Conservation (phyloP, 352 stramenopile species). For the Globisporangium abappressorium region DNA sequence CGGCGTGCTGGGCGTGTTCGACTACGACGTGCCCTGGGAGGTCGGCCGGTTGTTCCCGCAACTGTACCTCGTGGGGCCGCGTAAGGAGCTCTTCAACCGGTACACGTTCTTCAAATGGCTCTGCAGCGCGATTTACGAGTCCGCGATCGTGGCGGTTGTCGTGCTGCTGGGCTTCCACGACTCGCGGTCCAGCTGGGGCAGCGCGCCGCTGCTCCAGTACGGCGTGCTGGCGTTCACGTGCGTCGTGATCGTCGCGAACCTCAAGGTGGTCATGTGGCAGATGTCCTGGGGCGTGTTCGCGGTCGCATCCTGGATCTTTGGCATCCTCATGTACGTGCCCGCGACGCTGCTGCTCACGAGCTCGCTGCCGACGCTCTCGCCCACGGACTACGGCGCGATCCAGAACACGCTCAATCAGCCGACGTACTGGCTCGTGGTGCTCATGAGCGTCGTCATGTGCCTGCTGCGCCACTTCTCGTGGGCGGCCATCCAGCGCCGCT, state of each 20-base stretch:
- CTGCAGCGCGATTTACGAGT: constrained; percentile 68
- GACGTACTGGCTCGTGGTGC: constrained; percentile 72
- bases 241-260: constrained; percentile 92
- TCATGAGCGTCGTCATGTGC: constrained; percentile 45
- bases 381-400: constrained; percentile 67
- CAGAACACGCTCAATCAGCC: constrained; percentile 67
- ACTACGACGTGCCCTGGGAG: constrained; percentile 77
- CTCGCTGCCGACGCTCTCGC: constrained; percentile 58
- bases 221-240: constrained; percentile 91
- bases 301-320: constrained; percentile 48
- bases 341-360: constrained; percentile 58
- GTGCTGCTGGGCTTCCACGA: constrained; percentile 76
- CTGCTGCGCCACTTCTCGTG: constrained; percentile 70
- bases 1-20: constrained; percentile 68
- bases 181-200: constrained; percentile 70
- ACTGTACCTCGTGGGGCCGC: constrained; percentile 74
- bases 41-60: constrained; percentile 63
- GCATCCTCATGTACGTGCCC: constrained; percentile 64
- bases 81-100: constrained; percentile 80
- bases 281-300: constrained; percentile 73
- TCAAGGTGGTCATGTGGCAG: constrained; percentile 87
- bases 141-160: constrained; percentile 55
- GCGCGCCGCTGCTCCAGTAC: constrained; percentile 88
- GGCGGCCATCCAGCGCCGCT: constrained; percentile 67
- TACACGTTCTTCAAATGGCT: constrained; percentile 87